These are phyloP conservation scores for Allantophomopsis cytisporea DNA, from an alignment of 2,329 filamentous ascomycete species.

Conservation along the genomic window DNA sequence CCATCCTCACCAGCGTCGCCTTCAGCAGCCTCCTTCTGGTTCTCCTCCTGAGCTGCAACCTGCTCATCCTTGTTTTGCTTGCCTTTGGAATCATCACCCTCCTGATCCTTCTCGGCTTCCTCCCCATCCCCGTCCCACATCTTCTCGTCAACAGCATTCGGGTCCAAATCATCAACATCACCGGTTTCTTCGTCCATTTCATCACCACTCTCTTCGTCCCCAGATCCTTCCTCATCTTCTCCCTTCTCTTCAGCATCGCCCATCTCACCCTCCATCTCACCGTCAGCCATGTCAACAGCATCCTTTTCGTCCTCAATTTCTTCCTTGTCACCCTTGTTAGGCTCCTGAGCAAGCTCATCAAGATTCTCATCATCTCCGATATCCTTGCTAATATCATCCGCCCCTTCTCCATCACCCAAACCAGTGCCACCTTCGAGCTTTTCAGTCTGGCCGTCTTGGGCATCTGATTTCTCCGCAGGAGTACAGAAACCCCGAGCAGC, in stretches of 20 bases:
- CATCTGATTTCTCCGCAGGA: constrained; percentile 67
- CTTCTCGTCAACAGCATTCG: constrained; percentile 89
- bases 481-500: constrained; percentile 82
- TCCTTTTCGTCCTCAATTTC: constrained; percentile 73
- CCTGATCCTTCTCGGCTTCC: constrained; percentile 69
- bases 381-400: constrained; percentile 96
- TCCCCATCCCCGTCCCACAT: constrained; percentile 89
- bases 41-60: constrained; percentile 29
- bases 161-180: constrained; percentile 81
- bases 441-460: constrained; percentile 55
- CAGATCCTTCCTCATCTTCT: constrained; percentile 44
- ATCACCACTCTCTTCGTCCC: constrained; percentile 49
- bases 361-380: constrained; percentile 89
- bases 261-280: constrained; percentile 80
- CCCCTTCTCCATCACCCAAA: constrained; percentile 86
- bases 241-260: constrained; percentile 52
- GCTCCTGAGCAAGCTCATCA: constrained; percentile 78
- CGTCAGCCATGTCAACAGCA: constrained; percentile 82
- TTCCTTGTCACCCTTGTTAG: constrained; percentile 40
- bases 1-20: constrained; percentile 32
- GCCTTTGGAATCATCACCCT: constrained; percentile 59
- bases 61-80: constrained; percentile 46
- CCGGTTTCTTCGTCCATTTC: constrained; percentile 84
- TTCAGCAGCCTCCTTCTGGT: constrained; percentile 26
- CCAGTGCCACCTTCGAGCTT: constrained; percentile 86